phyloP scores from a whole-genome alignment of 2,329 filamentous ascomycete genomes.

The Biscogniauxia mediterranea region DNA sequence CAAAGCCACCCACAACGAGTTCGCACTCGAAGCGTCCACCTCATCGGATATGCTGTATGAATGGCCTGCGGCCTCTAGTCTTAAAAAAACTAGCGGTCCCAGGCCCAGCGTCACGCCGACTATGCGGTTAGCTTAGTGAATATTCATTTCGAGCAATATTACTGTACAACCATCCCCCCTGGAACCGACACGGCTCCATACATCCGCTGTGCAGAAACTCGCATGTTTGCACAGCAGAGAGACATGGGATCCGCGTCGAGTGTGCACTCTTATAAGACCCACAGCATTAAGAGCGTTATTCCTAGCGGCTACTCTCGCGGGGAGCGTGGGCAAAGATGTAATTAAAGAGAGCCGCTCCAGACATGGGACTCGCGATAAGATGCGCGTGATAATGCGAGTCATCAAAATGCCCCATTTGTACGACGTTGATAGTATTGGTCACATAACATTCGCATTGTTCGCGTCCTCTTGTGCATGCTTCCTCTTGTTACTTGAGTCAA shows the following conservation, averaged over 20 bases:
- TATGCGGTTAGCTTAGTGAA: neutral
- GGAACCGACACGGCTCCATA: neutral
- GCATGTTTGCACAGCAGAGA: neutral
- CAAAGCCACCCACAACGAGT: neutral
- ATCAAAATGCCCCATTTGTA: neutral
- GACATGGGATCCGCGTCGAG: neutral
- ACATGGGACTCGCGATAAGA: neutral
- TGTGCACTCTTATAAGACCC: neutral
- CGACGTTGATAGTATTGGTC: neutral
- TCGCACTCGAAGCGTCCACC: neutral
- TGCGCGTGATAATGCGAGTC: neutral
- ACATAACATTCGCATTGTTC: neutral
- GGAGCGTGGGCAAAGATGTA: neutral
- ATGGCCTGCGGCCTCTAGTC: neutral
- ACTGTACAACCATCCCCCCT: neutral
- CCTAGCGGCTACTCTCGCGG: neutral
- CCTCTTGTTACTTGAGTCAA: neutral
- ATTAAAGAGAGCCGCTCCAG: neutral
- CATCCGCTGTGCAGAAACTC: neutral
- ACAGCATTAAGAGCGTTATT: neutral
- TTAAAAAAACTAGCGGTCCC: neutral
- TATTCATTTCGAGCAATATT: neutral
- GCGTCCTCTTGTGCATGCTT: neutral
- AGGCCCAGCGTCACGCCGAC: neutral
- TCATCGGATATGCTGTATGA: neutral